These are phyloP conservation scores for Trichoderma koningiopsis DNA, from an alignment of 2,329 filamentous ascomycete genomes.

Conservation along the genomic window DNA sequence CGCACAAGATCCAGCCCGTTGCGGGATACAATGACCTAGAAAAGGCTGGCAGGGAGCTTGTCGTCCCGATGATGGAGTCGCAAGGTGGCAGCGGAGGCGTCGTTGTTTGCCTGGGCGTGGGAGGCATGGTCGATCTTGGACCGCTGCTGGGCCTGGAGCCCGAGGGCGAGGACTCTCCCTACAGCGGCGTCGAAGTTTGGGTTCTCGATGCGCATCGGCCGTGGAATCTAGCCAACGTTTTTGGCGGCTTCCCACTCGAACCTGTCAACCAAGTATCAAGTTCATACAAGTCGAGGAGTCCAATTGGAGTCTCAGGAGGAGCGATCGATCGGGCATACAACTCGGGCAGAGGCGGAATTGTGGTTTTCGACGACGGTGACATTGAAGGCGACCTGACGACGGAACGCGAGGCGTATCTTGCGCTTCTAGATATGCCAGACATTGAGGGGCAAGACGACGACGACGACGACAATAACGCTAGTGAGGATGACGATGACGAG, in stretches of 20 bases:
- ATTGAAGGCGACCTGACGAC: slow-evolving; percentile 77
- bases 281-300: slow-evolving; percentile 55
- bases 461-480: slow-evolving; percentile 59
- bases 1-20: slow-evolving; percentile 94
- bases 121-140: slow-evolving; percentile 85
- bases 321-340: slow-evolving; percentile 72
- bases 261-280: slow-evolving; percentile 51
- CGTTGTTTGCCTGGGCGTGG: slow-evolving; percentile 89
- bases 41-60: slow-evolving; percentile 74
- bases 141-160: slow-evolving; percentile 70
- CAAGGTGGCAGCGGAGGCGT: slow-evolving; percentile 84
- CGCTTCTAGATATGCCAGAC: slow-evolving; percentile 88
- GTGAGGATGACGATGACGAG: slow-evolving; percentile 49
- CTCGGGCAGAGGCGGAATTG: slow-evolving; percentile 80
- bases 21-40: slow-evolving; percentile 89
- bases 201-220: slow-evolving; percentile 87
- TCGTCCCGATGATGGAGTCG: slow-evolving; percentile 82
- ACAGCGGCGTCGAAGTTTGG: slow-evolving; percentile 92
- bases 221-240: slow-evolving; percentile 94
- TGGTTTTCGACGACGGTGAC: slow-evolving; percentile 95
- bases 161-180: slow-evolving; percentile 66
- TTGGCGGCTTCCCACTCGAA: slow-evolving; percentile 69
- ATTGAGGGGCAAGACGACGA: slow-evolving; percentile 76
- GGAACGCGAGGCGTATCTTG: slow-evolving; percentile 81
- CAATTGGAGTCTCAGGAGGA: slow-evolving; percentile 70